These are phyloP conservation scores for Epichloe hybrida DNA, from an alignment of 2,329 filamentous ascomycete species.

Conservation along the genomic window DNA sequence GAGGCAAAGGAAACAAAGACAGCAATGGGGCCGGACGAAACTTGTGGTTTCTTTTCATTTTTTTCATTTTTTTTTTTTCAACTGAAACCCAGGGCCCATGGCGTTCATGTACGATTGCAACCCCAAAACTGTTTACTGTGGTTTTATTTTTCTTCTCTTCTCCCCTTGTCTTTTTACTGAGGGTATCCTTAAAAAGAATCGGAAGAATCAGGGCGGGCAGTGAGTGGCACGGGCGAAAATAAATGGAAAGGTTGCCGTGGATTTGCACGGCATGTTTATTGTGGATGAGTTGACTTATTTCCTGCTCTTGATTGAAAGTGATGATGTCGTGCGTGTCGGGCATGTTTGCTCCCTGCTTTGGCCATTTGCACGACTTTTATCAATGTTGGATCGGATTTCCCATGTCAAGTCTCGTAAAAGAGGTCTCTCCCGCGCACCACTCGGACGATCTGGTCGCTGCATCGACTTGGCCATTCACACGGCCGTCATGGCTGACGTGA, in stretches of 20 bases:
- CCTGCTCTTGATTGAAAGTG: not conserved
- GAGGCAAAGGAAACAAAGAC: constrained; percentile 3
- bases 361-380: too few species aligned
- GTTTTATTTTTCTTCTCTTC: constrained; percentile 12
- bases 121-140: constrained; percentile 8
- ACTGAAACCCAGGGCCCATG: constrained; percentile 9
- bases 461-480: too few species aligned
- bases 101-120: constrained; percentile 25
- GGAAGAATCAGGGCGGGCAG: constrained; percentile 14
- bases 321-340: not conserved
- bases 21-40: constrained; percentile 5
- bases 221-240: constrained; percentile 10
- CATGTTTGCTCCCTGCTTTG: too few species aligned
- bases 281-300: not conserved
- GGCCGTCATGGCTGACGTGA: too few species aligned
- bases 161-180: constrained; percentile 10
- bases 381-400: too few species aligned
- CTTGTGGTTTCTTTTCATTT: constrained; percentile 5
- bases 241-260: constrained; percentile 9
- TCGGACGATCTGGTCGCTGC: too few species aligned
- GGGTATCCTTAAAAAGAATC: constrained; percentile 16
- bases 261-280: constrained; percentile 7
- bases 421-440: too few species aligned
- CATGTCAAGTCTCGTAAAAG: too few species aligned
- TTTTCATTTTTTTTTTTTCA: not conserved